These are phyloP conservation scores for Dioscorea alata DNA, from an alignment of 106 monocot genomes.

Conservation along the genomic window DNA sequence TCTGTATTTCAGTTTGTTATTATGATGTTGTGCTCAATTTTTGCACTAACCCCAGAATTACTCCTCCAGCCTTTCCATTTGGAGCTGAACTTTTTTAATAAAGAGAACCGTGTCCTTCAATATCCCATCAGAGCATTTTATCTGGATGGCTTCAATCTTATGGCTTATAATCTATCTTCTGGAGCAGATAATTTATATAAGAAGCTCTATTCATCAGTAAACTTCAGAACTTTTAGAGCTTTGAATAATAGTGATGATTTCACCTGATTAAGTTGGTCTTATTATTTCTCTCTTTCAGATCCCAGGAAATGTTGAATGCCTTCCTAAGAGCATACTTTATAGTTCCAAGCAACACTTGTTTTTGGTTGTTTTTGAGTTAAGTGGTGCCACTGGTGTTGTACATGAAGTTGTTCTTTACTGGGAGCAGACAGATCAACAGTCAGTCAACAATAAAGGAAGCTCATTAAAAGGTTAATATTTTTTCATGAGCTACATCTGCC, in stretches of 20 bases:
- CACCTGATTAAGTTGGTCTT: no score
- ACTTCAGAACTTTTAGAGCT: no score
- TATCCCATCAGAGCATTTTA: slow-evolving; percentile 91
- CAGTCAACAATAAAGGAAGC: slow-evolving; percentile 74
- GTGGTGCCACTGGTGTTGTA: slow-evolving; percentile 44
- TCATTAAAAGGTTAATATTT: slow-evolving; percentile 60
- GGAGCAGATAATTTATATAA: slow-evolving; percentile 86
- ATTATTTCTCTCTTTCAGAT: slow-evolving; percentile 37
- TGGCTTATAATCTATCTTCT: slow-evolving; percentile 88
- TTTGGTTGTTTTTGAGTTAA: slow-evolving; percentile 75
- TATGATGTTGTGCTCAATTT: neutral
- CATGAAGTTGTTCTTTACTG: slow-evolving; percentile 96
- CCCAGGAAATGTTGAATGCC: slow-evolving; percentile 83
- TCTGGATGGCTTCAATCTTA: slow-evolving; percentile 88
- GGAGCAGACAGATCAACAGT: slow-evolving; percentile 79
- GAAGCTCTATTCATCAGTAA: slow-evolving; percentile 86
- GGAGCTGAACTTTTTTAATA: slow-evolving; percentile 95
- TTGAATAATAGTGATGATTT: no score
- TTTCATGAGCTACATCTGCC: neutral
- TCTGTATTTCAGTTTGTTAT: neutral
- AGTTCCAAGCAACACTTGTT: slow-evolving; percentile 95
- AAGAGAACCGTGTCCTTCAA: slow-evolving; percentile 83
- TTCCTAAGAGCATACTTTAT: slow-evolving; percentile 73
- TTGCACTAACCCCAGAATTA: slow-evolving; percentile 13
- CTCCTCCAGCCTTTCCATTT: slow-evolving; percentile 79